Evolutionary conservation across 2,329 filamentous ascomycete genomes (phyloP), one percentile per base, ranked within the genome.

Genomic region (Colletotrichum coccodes): DNA sequence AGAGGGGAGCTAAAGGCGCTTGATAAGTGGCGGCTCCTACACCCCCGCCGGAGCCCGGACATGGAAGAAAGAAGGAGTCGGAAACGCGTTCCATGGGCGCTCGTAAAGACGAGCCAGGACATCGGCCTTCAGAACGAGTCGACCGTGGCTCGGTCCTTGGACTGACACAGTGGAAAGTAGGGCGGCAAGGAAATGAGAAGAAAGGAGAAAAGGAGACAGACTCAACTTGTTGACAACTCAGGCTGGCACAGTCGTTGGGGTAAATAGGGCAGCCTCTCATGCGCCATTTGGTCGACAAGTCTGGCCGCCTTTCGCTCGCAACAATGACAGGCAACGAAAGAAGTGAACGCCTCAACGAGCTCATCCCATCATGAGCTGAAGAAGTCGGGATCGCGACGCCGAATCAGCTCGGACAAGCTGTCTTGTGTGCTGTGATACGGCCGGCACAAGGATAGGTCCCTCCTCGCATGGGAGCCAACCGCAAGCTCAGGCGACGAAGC

Each of bases 281-380:
- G 8, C 14, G 52, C 23, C 23, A n/a, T 30, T 16, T 26, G 40
- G 42, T 18, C 42, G n/a, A 28, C 32, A n/a, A 23, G 18, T 23
- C n/a, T n/a, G 40, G 34, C 40, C 16, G 26, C 26, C 36, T 36
- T 57, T n/a, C 26, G 36, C 14, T 32, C 32, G 28, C 28, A 54
- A 59, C 16, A 44, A 30, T 8, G n/a, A 36, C 26, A n/a, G 26
- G 49, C 32, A 18, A 21, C 26, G 26, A 30, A 23, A 12, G 26
- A 49, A 28, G 42, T 23, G 23, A 11, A 36, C 60, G 30, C 60
- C 42, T 58, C 59, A 34, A 58, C 40, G 53, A 40, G 21, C 60
- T 59, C 60, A 54, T 59, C 61, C 54, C 65, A 49, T 42, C 16
- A 26, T 59, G 65, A 68, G 65, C 65, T 65, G 60, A 68, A 60